These are phyloP conservation scores for Globisporangium parvum DNA, from an alignment of 352 stramenopile genomes.

Conservation along the genomic window DNA sequence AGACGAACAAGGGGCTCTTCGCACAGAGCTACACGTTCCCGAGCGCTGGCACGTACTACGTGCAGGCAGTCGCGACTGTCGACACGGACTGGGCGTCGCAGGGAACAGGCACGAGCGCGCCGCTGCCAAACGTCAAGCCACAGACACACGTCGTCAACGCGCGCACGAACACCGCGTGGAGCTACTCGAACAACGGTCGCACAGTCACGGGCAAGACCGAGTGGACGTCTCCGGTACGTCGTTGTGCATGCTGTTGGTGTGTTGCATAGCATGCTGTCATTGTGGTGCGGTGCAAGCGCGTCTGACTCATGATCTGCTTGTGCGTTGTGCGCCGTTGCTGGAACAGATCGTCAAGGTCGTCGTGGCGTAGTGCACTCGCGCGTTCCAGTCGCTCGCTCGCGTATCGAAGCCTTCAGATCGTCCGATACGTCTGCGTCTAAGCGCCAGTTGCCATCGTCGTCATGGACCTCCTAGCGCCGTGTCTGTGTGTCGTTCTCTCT, in stretches of 20 bases:
- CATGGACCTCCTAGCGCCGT: neutral
- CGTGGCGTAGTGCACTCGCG: constrained; percentile 9
- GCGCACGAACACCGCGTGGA: constrained; percentile 52
- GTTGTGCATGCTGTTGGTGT: neutral
- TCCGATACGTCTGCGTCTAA: neutral
- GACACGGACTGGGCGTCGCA: constrained; percentile 63
- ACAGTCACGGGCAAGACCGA: constrained; percentile 44
- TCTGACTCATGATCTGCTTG: neutral
- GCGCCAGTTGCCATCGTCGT: neutral
- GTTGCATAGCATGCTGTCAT: neutral
- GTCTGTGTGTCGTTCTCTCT: neutral
- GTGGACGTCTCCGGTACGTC: constrained; percentile 44
- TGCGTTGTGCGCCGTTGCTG: neutral
- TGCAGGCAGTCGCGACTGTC: constrained; percentile 49
- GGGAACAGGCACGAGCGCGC: constrained; percentile 25
- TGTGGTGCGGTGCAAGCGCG: neutral
- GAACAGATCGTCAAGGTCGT: constrained; percentile 16
- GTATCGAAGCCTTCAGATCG: neutral
- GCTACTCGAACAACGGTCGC: constrained; percentile 43
- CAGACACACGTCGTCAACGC: constrained; percentile 75
- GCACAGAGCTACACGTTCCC: constrained; percentile 30
- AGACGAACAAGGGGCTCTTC: constrained; percentile 50
- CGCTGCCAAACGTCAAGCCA: constrained; percentile 41
- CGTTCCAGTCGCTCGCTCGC: neutral
- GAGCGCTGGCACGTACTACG: constrained; percentile 39